Percentiles rank a stretch among this genome's conserved stretches.
Evolutionary conservation across 108 stramenopile genomes (phyloP).

Genomic region (Pseudonitzschia multistriata): DNA sequence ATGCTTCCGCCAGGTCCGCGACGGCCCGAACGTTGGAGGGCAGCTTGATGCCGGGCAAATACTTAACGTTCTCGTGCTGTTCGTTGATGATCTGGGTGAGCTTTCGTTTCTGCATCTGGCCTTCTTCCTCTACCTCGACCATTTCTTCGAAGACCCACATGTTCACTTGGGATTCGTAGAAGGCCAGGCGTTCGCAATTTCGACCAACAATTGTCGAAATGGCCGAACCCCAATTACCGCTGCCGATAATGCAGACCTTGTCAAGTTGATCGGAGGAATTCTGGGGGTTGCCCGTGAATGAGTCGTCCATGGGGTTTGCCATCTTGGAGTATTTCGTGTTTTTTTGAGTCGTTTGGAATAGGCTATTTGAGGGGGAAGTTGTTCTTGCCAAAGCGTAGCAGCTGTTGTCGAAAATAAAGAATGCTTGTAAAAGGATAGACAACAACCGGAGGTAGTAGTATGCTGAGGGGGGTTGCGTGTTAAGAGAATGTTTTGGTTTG

Average conservation of each 20-base stretch:
- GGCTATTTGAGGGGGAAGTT: not conserved
- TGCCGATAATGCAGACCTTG: conserved; percentile 90
- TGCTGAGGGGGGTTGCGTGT: not conserved
- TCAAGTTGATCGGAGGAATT: conserved; percentile 40
- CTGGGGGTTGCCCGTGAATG: conserved; percentile 29
- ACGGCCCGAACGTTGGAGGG: conserved; percentile 87
- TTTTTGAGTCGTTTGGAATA: not conserved
- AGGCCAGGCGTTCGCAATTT: conserved; percentile 67
- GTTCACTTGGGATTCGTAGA: conserved; percentile 70
- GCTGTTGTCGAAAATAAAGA: not conserved
- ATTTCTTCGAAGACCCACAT: conserved; percentile 97
- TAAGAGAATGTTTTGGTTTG: not conserved
- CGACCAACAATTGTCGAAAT: conserved; percentile 84
- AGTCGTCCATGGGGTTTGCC: conserved; percentile 25
- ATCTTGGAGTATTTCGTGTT: not conserved
- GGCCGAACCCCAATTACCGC: conserved; percentile 93
- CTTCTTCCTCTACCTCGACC: conserved; percentile 23
- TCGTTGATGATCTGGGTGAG: conserved; percentile 91
- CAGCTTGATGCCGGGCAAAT: conserved; percentile 87
- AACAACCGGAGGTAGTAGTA: not conserved
- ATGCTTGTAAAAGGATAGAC: not conserved
- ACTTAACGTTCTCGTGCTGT: conserved; percentile 95
- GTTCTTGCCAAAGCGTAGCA: not conserved
- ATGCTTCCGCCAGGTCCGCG: conserved; percentile 82
- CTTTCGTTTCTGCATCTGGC: conserved; percentile 30